phyloP scores from a whole-genome alignment of 176 grass and related monocot genomes.

The Zea mays region DNA sequence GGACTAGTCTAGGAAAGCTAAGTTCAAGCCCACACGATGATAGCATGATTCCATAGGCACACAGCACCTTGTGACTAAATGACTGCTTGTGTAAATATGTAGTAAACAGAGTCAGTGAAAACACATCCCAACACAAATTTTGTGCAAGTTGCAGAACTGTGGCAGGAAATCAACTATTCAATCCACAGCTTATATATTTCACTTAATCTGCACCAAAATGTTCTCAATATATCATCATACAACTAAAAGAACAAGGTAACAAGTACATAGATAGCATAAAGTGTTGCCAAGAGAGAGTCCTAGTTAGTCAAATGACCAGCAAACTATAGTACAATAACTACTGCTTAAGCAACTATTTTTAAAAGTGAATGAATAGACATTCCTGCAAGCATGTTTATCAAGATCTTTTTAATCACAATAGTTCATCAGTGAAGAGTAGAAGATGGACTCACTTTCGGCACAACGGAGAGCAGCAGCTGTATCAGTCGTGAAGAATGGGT shows the following conservation, averaged over 20 bases:
- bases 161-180: not conserved
- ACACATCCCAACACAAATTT: not conserved
- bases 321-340: conserved; percentile 13
- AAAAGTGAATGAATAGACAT: not conserved
- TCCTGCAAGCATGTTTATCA: conserved; percentile 8
- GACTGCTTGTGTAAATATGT: conserved; percentile 10
- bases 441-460: conserved; percentile 88
- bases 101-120: not conserved
- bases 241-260: not conserved
- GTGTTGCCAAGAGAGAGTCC: not conserved
- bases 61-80: not conserved
- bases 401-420: not conserved
- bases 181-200: not conserved
- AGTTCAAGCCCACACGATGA: not conserved
- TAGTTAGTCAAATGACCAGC: conserved; percentile 12
- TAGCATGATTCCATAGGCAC: conserved; percentile 14
- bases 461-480: conserved; percentile 96
- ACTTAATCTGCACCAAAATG: not conserved
- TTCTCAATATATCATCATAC: conserved; percentile 10
- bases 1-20: conserved; percentile 7
- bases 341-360: conserved; percentile 18
- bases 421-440: conserved; percentile 9
- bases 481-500: conserved; percentile 99
- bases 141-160: not conserved
- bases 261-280: not conserved